These are phyloP conservation scores for Dioscorea cayenensis DNA, from an alignment of 116 monocot genomes.

Conservation along the genomic window DNA sequence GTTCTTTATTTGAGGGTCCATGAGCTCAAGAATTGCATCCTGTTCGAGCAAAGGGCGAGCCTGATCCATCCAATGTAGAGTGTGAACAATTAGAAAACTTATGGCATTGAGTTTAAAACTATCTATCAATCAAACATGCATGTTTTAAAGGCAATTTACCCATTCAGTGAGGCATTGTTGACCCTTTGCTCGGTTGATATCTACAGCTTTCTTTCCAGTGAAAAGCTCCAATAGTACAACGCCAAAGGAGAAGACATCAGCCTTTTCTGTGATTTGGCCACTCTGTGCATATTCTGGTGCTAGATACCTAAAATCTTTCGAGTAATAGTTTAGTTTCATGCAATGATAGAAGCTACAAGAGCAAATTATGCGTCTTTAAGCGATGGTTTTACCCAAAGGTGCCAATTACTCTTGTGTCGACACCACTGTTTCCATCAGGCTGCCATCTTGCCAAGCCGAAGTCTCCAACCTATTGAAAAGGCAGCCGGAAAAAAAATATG, in stretches of 20 bases:
- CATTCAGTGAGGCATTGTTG: constrained; percentile 95
- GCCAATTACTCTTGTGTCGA: constrained; percentile 80
- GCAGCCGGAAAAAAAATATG: neutral
- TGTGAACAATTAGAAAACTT: neutral
- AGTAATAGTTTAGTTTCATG: neutral
- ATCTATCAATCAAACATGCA: neutral
- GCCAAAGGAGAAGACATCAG: constrained; percentile 91
- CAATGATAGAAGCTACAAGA: neutral
- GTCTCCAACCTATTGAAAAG: constrained; percentile 61
- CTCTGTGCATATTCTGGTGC: constrained; percentile 87
- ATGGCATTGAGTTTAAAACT: neutral
- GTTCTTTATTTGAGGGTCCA: constrained; percentile 56
- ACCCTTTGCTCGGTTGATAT: constrained; percentile 76
- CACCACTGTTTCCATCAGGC: constrained; percentile 70
- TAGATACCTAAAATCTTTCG: constrained; percentile 35
- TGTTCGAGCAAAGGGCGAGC: constrained; percentile 69
- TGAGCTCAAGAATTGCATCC: constrained; percentile 38
- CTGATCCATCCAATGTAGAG: constrained; percentile 11
- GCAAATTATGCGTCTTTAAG: neutral
- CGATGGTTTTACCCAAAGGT: constrained; percentile 63
- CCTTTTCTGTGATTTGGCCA: constrained; percentile 85
- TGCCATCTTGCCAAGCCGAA: constrained; percentile 91
- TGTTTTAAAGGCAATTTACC: constrained; percentile 25
- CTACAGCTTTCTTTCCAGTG: constrained; percentile 78
- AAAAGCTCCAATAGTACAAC: constrained; percentile 81